Evolutionary conservation across 352 stramenopile genomes (phyloP).

Genomic region (Sclerospora graminicola): DNA sequence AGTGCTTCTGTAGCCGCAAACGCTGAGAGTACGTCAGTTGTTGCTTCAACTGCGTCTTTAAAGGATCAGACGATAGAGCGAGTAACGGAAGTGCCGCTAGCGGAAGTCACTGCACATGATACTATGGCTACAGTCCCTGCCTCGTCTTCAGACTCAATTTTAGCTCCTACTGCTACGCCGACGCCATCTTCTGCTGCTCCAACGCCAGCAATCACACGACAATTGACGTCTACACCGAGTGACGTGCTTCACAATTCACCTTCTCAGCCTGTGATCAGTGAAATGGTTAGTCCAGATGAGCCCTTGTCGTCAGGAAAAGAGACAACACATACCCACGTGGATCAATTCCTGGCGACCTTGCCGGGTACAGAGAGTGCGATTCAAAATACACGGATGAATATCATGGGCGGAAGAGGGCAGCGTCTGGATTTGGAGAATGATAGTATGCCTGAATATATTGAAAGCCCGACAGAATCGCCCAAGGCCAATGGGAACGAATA

Average conservation of each 20-base stretch:
- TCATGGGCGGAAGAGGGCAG: slow-evolving; percentile 87
- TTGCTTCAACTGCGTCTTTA: slow-evolving; percentile 8
- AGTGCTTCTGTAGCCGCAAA: slow-evolving; percentile 10
- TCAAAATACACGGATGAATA: slow-evolving; percentile 83
- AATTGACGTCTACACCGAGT: slow-evolving; percentile 1
- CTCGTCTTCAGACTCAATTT: slow-evolving; percentile 1
- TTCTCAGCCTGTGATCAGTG: slow-evolving; percentile 21
- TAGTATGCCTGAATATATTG: slow-evolving; percentile 23
- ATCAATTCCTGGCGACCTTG: slow-evolving; percentile 75
- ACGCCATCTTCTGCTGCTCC: neutral
- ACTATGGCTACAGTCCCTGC: slow-evolving; percentile 11
- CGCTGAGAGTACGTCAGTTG: slow-evolving; percentile 6
- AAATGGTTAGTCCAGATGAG: slow-evolving; percentile 28
- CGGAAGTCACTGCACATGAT: slow-evolving; percentile 8
- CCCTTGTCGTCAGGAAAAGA: slow-evolving; percentile 41
- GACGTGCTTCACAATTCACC: slow-evolving; percentile 1
- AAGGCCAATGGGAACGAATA: slow-evolving; percentile 13
- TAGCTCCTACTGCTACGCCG: neutral
- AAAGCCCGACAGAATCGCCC: slow-evolving; percentile 16
- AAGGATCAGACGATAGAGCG: slow-evolving; percentile 45
- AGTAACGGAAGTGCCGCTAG: slow-evolving; percentile 23
- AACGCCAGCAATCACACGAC: neutral
- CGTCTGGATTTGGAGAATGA: slow-evolving; percentile 74
- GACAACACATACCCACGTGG: slow-evolving; percentile 33
- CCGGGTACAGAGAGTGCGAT: slow-evolving; percentile 88